Evolutionary conservation across 139 green algal genomes (phyloP).

Genomic region (Picochlorum sp.): DNA sequence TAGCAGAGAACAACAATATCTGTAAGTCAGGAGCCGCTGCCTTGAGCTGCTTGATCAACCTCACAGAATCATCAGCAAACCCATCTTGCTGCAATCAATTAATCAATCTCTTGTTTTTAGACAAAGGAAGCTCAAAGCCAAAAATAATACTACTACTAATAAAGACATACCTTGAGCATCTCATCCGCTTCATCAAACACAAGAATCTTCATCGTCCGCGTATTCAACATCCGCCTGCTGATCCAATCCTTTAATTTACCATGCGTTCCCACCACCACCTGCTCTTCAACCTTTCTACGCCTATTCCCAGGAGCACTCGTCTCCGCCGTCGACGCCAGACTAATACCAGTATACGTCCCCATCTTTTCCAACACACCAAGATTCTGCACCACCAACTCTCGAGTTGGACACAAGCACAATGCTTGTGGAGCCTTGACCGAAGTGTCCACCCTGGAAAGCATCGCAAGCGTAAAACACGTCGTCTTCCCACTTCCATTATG

Average conservation of each 20-base stretch:
- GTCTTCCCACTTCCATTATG: slow-evolving; percentile 99
- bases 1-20: slow-evolving; percentile 75
- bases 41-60: slow-evolving; percentile 48
- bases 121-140: not conserved
- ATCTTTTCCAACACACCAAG: slow-evolving; percentile 77
- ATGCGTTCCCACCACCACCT: slow-evolving; percentile 86
- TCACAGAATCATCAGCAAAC: slow-evolving; percentile 83
- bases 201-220: slow-evolving; percentile 69
- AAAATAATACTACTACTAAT: not conserved
- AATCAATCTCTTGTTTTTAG: too few relatives aligned
- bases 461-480: slow-evolving; percentile 96
- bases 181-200: slow-evolving; percentile 99
- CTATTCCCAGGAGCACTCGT: slow-evolving; percentile 11
- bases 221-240: slow-evolving; percentile 59
- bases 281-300: slow-evolving; percentile 22
- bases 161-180: slow-evolving; percentile 66
- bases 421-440: slow-evolving; percentile 66
- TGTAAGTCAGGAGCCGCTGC: slow-evolving; percentile 9
- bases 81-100: slow-evolving; percentile 57
- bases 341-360: slow-evolving; percentile 75
- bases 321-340: slow-evolving; percentile 34
- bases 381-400: slow-evolving; percentile 96
- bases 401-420: slow-evolving; percentile 94
- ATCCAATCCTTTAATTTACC: slow-evolving; percentile 88
- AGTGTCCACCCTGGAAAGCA: slow-evolving; percentile 89